Percentiles rank a stretch among this genome's conserved stretches.
These are phyloP conservation scores for Ophiognomonia clavigignenti-juglandacearum DNA, from an alignment of 2,329 filamentous ascomycete species.

Conservation along the genomic window DNA sequence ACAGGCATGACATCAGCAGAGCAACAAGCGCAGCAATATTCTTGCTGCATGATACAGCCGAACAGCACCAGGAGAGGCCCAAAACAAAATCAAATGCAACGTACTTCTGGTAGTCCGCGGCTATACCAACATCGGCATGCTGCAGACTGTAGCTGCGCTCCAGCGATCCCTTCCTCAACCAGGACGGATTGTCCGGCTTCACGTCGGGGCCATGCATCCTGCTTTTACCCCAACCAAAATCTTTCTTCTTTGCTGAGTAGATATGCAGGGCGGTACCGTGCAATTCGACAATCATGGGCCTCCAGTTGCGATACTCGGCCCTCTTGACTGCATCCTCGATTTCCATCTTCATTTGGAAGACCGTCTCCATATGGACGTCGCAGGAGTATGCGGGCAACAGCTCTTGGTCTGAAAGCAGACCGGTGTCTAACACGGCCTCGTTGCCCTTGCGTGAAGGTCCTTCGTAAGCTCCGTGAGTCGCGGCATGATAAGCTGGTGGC, in stretches of 20 bases:
- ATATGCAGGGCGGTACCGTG: conserved; percentile 65
- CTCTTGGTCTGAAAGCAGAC: conserved; percentile 32
- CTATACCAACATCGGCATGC: conserved; percentile 71
- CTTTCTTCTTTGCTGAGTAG: conserved; percentile 54
- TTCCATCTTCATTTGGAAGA: conserved; percentile 62
- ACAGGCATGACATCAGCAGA: neutral
- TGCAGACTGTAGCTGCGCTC: conserved; percentile 67
- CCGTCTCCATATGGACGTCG: conserved; percentile 48
- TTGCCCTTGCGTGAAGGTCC: conserved; percentile 13
- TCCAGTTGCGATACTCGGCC: conserved; percentile 60
- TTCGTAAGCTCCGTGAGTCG: conserved; percentile 32
- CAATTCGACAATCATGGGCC: conserved; percentile 56
- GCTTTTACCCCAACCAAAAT: conserved; percentile 43
- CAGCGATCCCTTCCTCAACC: conserved; percentile 48
- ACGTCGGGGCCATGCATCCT: conserved; percentile 44
- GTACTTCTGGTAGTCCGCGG: conserved; percentile 66
- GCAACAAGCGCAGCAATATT: neutral
- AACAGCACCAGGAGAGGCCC: neutral
- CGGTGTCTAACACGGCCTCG: conserved; percentile 18
- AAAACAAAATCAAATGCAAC: conserved; percentile 23
- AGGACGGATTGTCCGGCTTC: conserved; percentile 46
- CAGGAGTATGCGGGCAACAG: conserved; percentile 52
- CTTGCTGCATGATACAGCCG: neutral
- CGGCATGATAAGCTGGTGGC: conserved; percentile 33
- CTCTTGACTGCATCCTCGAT: conserved; percentile 60